Evolutionary conservation across 495 filamentous ascomycete species (phyloP).

Genomic region (Parmelia sp.): DNA sequence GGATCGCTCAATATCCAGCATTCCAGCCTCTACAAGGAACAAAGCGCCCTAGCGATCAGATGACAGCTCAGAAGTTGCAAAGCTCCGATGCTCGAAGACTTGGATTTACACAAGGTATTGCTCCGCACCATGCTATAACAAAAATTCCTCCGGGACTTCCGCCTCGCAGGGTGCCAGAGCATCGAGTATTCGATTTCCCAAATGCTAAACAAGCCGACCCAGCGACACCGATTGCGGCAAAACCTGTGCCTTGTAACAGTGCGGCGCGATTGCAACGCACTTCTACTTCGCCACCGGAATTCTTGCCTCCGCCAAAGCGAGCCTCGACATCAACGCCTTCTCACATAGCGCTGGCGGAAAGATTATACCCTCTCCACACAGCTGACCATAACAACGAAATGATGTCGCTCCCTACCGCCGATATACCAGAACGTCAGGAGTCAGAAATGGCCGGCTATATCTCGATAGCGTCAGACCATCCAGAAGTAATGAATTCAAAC

Average conservation of each 20-base stretch:
- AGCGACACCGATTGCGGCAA: background rate
- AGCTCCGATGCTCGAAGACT: conserved; percentile 31
- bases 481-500: conserved; percentile 79
- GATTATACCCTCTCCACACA: background rate
- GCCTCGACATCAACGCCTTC: conserved; percentile 8
- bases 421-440: conserved; percentile 17
- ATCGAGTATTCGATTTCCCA: background rate
- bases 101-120: conserved; percentile 27
- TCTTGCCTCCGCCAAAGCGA: conserved; percentile 43
- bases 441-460: conserved; percentile 6
- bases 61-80: background rate
- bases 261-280: background rate
- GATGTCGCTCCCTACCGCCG: background rate
- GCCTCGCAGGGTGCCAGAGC: conserved; percentile 7
- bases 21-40: conserved; percentile 40
- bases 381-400: background rate
- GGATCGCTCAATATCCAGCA: conserved; percentile 44
- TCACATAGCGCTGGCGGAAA: conserved; percentile 2
- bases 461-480: conserved; percentile 51
- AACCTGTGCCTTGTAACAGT: background rate
- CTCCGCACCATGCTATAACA: background rate
- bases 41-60: conserved; percentile 1
- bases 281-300: conserved; percentile 5
- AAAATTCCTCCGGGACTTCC: conserved; percentile 13
- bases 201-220: background rate